Percentiles rank a stretch among this genome's conserved stretches.
Evolutionary conservation across 2,329 filamentous ascomycete genomes (phyloP).

Genomic region (Cordyceps cateniannulata): DNA sequence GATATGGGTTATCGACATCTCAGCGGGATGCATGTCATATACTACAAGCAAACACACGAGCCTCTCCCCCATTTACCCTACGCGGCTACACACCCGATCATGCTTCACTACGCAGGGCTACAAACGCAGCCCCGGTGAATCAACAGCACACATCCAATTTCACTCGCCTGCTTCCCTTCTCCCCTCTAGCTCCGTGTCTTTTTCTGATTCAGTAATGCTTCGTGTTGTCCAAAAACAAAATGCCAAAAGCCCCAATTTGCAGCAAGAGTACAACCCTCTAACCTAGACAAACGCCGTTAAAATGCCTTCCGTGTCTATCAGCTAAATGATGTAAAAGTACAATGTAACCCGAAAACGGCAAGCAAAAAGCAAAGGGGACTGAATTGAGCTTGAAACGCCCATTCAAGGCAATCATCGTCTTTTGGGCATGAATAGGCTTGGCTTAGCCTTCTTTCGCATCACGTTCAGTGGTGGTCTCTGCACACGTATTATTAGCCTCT

Average conservation of each 20-base stretch:
- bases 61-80: too few relatives aligned
- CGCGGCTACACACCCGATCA: too few relatives aligned
- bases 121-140: neutral
- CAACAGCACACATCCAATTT: slow-evolving; percentile 2
- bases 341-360: too few relatives aligned
- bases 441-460: slow-evolving; percentile 33
- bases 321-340: too few relatives aligned
- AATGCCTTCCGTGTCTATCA: too few relatives aligned
- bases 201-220: neutral
- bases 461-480: slow-evolving; percentile 20
- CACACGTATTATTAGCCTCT: slow-evolving; percentile 13
- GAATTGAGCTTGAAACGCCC: neutral
- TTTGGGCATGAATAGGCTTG: slow-evolving; percentile 39
- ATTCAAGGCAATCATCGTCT: slow-evolving; percentile 20
- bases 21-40: too few relatives aligned
- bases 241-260: neutral
- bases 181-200: neutral
- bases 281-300: too few relatives aligned
- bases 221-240: neutral
- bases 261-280: too few relatives aligned
- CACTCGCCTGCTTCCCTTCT: neutral
- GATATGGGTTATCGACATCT: too few relatives aligned
- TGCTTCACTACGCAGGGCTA: too few relatives aligned
- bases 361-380: neutral
- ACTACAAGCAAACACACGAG: too few relatives aligned